Evolutionary conservation across 805 yeast species (phyloP).

Genomic region (Starmerella apis): DNA sequence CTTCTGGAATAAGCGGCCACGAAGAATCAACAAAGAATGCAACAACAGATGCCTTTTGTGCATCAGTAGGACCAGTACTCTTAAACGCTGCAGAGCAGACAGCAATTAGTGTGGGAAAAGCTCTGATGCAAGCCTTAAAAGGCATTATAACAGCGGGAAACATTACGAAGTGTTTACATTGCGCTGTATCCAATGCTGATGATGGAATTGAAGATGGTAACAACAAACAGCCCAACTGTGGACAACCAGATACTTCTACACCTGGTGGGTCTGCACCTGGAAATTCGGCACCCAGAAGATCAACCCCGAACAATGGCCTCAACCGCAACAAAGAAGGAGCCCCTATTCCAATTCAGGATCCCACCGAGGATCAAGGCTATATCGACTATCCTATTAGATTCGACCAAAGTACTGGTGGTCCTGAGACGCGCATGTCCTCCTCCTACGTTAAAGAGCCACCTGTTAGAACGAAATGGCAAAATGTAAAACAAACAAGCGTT

Average conservation of each 20-base stretch:
- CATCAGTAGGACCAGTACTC: background rate
- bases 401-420: background rate
- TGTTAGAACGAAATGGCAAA: background rate
- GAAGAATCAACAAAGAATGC: background rate
- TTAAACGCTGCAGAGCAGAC: slow-evolving; percentile 3
- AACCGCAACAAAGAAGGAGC: slow-evolving; percentile 1
- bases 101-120: slow-evolving; percentile 4
- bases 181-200: background rate
- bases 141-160: background rate
- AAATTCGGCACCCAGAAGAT: background rate
- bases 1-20: no score
- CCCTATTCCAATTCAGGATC: background rate
- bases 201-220: background rate
- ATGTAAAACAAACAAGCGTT: background rate
- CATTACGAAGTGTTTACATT: background rate
- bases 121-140: background rate
- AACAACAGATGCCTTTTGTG: background rate
- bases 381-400: background rate
- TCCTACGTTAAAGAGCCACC: background rate
- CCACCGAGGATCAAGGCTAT: background rate
- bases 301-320: background rate
- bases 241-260: background rate
- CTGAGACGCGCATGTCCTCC: background rate
- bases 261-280: background rate
- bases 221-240: slow-evolving; percentile 1